Evolutionary conservation across 306 rosid genomes (phyloP), one percentile per base, ranked within the genome.

Genomic region (Acacia acuminata): DNA sequence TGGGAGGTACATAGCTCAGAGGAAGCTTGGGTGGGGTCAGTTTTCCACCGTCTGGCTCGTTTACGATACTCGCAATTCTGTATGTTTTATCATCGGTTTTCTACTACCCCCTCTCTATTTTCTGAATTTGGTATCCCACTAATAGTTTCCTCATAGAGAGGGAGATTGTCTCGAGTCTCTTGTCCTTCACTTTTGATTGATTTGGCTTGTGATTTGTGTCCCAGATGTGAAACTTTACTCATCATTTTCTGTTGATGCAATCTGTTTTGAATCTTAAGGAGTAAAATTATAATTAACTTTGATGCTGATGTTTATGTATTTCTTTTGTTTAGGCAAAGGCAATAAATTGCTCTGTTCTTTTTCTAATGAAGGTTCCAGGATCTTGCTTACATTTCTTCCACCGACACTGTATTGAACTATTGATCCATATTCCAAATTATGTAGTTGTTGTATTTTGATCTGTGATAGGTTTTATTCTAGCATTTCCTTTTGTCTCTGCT

Each of bases 11-110:
- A 83, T 96, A 25, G 99, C 98, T 22, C 99, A 96, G 88, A 82
- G 94, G 67, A 96, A 96, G 82, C 93, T 96, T 1, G 99, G 99
- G 50, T 96, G 99, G 99, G 99, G 99, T 73, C 96, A 96, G 63
- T 96, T 93, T 88, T 96, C 99, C 68, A 96, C 99, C 79, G 99
- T 96, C 71, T 96, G 99, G 99, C 99, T 96, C 76, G 98, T 97
- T 64, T 93, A 87, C 82, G 99, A 96, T 64, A 91, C 97, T 68
- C 82, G 72, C 61, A 72, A 86, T 83, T 83, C 93, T 79, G 99
- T 96, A 89, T 63, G 90, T 79, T 80, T 74, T 50, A 34, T 63
- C 83, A 69, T 70, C 34, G 38, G 44, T 78, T 63, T 78, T 79
- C 44, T 77, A 40, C 44, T 44, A 14, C 1, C 24, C 69, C 43